phyloP scores from a whole-genome alignment of 805 yeast species.

The Kazachstania martiniae region DNA sequence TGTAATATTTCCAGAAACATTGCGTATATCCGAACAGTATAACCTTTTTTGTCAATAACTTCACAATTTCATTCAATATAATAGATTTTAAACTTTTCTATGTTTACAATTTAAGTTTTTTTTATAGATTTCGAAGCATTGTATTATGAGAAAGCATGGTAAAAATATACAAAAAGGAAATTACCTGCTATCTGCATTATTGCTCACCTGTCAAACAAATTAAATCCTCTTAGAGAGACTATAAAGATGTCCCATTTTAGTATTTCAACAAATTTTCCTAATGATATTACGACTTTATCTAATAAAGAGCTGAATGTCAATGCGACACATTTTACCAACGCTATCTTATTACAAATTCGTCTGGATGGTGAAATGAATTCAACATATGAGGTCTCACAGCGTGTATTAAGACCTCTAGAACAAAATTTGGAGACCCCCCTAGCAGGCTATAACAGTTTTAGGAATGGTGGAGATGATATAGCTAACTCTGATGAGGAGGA shows the following conservation, averaged over 20 bases:
- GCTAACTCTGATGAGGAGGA: constrained; percentile 12
- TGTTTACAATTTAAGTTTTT: neutral
- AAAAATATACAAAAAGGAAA: too few species aligned
- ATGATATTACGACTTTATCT: constrained; percentile 1
- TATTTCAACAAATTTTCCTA: neutral
- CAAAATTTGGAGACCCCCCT: constrained; percentile 8
- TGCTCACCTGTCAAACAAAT: too few species aligned
- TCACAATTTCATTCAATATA: neutral
- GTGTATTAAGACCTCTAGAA: constrained; percentile 15
- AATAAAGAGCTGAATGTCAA: constrained; percentile 3
- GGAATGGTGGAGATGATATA: constrained; percentile 4
- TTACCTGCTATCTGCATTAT: too few species aligned
- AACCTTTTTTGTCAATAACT: too few species aligned
- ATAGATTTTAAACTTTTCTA: too few species aligned
- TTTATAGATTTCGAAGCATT: neutral
- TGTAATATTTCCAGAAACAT: constrained; percentile 4
- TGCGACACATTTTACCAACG: constrained; percentile 19
- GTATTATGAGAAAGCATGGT: neutral
- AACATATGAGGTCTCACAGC: constrained; percentile 32
- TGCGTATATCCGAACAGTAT: too few species aligned
- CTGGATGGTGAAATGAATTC: constrained; percentile 33
- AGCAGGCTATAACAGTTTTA: constrained; percentile 7
- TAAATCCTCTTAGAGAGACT: too few species aligned
- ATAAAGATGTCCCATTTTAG: constrained; percentile 1
- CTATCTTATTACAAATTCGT: constrained; percentile 19